Percentiles rank a stretch among this genome's conserved stretches.
Conservation (phyloP, 1,284 basidiomycete species). For the Erythrobasidium hasegawianum region DNA sequence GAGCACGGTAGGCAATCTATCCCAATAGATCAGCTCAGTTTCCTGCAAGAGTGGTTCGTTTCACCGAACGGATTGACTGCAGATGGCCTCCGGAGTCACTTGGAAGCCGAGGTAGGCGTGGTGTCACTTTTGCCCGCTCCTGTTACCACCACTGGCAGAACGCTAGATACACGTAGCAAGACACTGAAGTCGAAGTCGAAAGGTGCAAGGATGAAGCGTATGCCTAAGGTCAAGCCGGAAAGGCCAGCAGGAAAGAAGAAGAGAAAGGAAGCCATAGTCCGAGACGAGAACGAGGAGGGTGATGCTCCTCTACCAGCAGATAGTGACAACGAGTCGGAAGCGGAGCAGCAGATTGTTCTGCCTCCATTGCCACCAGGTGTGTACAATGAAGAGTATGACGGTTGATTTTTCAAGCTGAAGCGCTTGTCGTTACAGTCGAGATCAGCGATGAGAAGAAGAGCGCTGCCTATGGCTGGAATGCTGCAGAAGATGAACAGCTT, state of each 20-base stretch:
- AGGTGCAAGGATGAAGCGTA: no score
- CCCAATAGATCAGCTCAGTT: conserved; percentile 8
- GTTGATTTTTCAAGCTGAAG: no score
- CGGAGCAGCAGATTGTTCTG: neutral
- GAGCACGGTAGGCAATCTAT: conserved; percentile 8
- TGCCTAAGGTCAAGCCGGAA: no score
- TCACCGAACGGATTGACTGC: conserved; percentile 5
- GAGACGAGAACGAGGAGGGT: neutral
- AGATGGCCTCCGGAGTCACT: neutral
- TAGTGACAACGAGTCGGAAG: neutral
- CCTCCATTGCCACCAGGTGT: conserved; percentile 11
- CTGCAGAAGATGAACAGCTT: conserved; percentile 29
- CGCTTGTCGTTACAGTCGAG: neutral
- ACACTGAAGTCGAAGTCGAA: no score
- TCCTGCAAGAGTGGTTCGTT: conserved; percentile 17
- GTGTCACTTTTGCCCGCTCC: no score
- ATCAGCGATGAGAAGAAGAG: conserved; percentile 10
- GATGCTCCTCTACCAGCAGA: neutral
- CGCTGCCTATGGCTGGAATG: conserved; percentile 22
- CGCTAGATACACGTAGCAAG: no score
- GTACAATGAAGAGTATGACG: no score
- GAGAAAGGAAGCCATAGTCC: no score
- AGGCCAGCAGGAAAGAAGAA: no score
- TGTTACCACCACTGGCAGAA: no score
- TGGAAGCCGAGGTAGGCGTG: conserved; percentile 8